Evolutionary conservation across 2,329 filamentous ascomycete genomes (phyloP).

Genomic region (Nigrospora oryzae): DNA sequence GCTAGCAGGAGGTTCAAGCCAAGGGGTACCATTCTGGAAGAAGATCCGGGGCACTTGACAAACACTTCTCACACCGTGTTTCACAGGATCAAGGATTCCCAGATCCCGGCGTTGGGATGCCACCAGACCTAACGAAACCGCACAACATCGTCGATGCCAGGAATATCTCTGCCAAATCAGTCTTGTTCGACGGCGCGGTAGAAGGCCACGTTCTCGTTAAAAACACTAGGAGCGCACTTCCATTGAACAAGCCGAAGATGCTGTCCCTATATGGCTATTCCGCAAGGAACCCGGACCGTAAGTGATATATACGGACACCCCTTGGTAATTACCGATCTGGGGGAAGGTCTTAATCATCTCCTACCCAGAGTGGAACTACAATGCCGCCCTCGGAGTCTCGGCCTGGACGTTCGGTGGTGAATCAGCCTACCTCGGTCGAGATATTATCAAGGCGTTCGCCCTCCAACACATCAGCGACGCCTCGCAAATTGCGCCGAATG

Average conservation of each 20-base stretch:
- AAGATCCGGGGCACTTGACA: no score
- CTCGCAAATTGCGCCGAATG: conserved; percentile 36
- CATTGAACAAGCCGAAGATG: conserved; percentile 38
- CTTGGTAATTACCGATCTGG: no score
- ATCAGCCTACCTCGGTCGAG: conserved; percentile 22
- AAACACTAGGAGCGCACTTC: conserved; percentile 46
- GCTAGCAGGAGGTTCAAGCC: no score
- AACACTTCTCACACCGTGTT: neutral
- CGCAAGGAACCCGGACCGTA: conserved; percentile 31
- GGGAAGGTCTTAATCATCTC: no score
- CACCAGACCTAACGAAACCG: conserved; percentile 34
- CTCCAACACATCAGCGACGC: conserved; percentile 21
- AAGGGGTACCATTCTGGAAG: no score
- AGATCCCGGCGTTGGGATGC: conserved; percentile 41
- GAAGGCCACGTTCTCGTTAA: conserved; percentile 59
- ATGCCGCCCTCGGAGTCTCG: conserved; percentile 24
- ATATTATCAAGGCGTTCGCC: conserved; percentile 17
- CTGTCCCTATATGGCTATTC: conserved; percentile 58
- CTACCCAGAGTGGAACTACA: conserved; percentile 22
- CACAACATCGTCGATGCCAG: conserved; percentile 47
- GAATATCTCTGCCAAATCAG: conserved; percentile 31
- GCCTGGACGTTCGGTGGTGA: conserved; percentile 32
- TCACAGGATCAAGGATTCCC: conserved; percentile 38
- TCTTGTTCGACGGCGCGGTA: conserved; percentile 45
- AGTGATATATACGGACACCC: no score